These are phyloP conservation scores for Bolboschoenus planiculmis DNA, from an alignment of 176 grass and related monocot species.

Conservation along the genomic window DNA sequence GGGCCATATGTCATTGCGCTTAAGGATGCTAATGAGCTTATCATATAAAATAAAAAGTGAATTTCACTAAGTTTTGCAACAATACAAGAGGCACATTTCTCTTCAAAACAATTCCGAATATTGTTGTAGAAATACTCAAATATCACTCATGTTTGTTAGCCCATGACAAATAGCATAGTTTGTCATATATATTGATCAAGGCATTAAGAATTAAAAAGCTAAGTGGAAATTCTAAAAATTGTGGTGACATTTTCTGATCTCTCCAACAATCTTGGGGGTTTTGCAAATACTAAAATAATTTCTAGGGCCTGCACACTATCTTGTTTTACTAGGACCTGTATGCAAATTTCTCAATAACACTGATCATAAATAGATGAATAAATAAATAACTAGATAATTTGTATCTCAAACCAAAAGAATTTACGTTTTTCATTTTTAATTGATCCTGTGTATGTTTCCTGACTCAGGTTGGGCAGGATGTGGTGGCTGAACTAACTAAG, in stretches of 20 bases:
- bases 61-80: background rate
- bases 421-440: background rate
- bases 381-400: background rate
- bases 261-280: background rate
- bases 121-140: background rate
- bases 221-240: background rate
- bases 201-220: background rate
- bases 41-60: background rate
- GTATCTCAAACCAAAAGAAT: background rate
- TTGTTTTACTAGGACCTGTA: background rate
- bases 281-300: background rate
- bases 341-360: background rate
- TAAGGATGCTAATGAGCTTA: background rate
- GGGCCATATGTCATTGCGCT: background rate
- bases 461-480: slow-evolving; percentile 57
- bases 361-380: background rate
- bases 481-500: slow-evolving; percentile 58
- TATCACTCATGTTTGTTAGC: background rate
- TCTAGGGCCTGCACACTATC: background rate
- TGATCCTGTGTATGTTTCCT: background rate
- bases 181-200: background rate
- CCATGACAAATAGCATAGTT: background rate
- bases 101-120: background rate
- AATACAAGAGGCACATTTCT: background rate
- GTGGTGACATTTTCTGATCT: background rate